These are phyloP conservation scores for Picocystis sp. DNA, from an alignment of 163 green algal species.

Conservation along the genomic window DNA sequence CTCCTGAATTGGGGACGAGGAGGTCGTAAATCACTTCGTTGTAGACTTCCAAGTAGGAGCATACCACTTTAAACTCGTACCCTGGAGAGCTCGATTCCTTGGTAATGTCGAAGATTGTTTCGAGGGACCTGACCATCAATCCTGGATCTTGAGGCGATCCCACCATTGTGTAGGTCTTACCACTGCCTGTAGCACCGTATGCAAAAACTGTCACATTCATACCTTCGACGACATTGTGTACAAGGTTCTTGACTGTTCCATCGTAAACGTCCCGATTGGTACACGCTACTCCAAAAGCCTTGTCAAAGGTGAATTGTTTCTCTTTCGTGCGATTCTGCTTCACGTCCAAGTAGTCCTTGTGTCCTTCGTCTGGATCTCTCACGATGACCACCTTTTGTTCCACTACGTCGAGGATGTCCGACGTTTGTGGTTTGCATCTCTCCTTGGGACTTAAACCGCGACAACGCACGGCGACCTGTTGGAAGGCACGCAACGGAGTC, in stretches of 20 bases:
- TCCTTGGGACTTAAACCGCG: too few relatives aligned
- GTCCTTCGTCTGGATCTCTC: too few relatives aligned
- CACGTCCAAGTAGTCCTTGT: too few relatives aligned
- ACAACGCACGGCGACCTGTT: too few relatives aligned
- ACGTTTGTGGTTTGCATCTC: too few relatives aligned
- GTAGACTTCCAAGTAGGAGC: constrained; percentile 70
- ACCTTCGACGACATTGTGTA: constrained; percentile 40
- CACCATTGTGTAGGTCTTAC: constrained; percentile 75
- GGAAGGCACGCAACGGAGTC: too few relatives aligned
- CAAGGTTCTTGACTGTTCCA: constrained; percentile 37
- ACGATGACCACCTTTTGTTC: too few relatives aligned
- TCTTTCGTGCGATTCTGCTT: too few relatives aligned
- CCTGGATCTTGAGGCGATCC: constrained; percentile 41
- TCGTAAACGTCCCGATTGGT: constrained; percentile 45
- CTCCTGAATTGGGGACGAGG: constrained; percentile 32
- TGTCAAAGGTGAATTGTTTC: constrained; percentile 2
- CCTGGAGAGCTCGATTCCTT: constrained; percentile 26
- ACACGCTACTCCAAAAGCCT: not conserved
- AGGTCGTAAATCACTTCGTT: constrained; percentile 76
- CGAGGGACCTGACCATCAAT: constrained; percentile 59
- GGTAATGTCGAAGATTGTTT: constrained; percentile 38
- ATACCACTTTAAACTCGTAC: constrained; percentile 47
- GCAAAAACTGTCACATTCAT: constrained; percentile 70
- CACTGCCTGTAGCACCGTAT: constrained; percentile 54
- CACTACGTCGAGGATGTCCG: too few relatives aligned